Evolutionary conservation across 169 alveolate species (phyloP), one percentile per base, ranked within the genome.

Genomic region (Cryptosporidium ryanae): DNA sequence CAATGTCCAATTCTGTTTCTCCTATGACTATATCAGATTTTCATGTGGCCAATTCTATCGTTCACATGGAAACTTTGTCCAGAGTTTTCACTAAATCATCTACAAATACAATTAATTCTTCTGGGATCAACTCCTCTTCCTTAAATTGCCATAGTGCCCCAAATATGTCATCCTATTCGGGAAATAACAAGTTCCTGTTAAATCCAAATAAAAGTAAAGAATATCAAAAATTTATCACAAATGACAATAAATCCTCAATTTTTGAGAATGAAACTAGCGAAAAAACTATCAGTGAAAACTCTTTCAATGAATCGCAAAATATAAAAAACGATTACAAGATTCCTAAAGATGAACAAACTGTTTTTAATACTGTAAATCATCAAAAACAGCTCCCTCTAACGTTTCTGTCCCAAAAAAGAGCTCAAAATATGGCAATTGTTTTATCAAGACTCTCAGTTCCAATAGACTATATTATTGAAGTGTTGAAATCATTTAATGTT

Each of bases 371-470:
- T 43, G 7, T 52, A 50, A 49, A 64, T 38, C 23, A 48, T 29
- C 68, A 59, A 38, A 76, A 76, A 44, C 87, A 76, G 48, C 46
- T 76, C 10, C 87, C 87, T 12, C 49, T 76, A 65, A 55, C 68
- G 27, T 76, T 61, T 10, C 29, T 76, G 17, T 76, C 87, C 31
- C 87, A 76, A 59, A 90, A 82, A 54, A 82, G 92, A 15, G 92
- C 92, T 25, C 92, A 90, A 48, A 90, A 90, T 65, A 84, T 90
- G 55, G 92, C 91, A 23, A 90, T 90, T 1, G 90, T 90, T 34
- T 82, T 82, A 10, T 91, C 92, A 21, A 61, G 92, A 46, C 68
- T 90, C 0, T 68, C 91, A 2, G 87, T 90, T 17, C 71, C 91
- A 13, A 83, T 83, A 6, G 82, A 82, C 55, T 89, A 82, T 23